phyloP scores from a whole-genome alignment of 148 eudicot species.

The Spergularia marina region DNA sequence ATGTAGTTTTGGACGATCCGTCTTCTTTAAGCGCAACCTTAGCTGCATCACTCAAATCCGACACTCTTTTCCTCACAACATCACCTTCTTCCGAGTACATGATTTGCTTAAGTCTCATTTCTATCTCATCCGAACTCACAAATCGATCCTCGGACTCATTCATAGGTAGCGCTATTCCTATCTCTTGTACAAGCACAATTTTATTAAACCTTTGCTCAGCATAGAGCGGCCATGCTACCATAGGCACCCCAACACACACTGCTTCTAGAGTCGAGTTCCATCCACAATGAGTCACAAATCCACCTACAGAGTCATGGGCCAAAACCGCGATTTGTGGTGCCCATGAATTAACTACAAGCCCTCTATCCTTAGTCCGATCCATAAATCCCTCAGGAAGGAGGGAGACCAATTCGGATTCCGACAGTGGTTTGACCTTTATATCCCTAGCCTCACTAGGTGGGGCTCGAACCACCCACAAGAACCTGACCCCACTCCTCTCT shows the following conservation, averaged over 20 bases:
- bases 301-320: slow-evolving; percentile 51
- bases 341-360: slow-evolving; percentile 58
- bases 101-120: slow-evolving; percentile 37
- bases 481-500: slow-evolving; percentile 48
- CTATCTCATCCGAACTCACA: slow-evolving; percentile 39
- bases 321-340: slow-evolving; percentile 48
- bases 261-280: slow-evolving; percentile 52
- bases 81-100: slow-evolving; percentile 34
- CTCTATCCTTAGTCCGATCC: slow-evolving; percentile 42
- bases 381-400: slow-evolving; percentile 50
- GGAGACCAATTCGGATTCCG: slow-evolving; percentile 34
- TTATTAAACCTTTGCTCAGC: slow-evolving; percentile 49
- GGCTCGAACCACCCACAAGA: slow-evolving; percentile 55
- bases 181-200: slow-evolving; percentile 40
- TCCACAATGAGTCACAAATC: slow-evolving; percentile 65
- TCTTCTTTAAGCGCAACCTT: slow-evolving; percentile 23
- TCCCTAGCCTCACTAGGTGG: slow-evolving; percentile 32
- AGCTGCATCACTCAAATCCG: slow-evolving; percentile 19
- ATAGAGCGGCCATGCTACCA: slow-evolving; percentile 50
- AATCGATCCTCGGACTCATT: slow-evolving; percentile 33
- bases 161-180: slow-evolving; percentile 36
- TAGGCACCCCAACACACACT: slow-evolving; percentile 34
- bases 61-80: slow-evolving; percentile 24
- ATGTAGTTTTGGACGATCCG: not conserved
- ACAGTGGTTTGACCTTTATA: slow-evolving; percentile 17